Evolutionary conservation across 108 stramenopile species (phyloP).

Genomic region (Licmophora abbreviata): DNA sequence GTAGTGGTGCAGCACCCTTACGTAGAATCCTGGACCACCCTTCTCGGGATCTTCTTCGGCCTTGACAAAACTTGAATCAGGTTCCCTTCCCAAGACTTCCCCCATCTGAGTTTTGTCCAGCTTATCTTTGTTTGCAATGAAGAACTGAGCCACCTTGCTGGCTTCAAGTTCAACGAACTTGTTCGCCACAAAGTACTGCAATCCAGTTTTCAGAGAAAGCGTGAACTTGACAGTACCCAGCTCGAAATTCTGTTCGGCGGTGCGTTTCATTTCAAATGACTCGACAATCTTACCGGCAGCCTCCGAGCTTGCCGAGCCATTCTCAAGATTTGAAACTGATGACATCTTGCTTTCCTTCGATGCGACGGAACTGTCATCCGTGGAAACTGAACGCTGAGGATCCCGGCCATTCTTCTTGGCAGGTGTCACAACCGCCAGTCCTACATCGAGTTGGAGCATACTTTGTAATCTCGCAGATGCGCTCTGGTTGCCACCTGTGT

Average conservation of each 20-base stretch:
- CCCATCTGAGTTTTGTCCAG: constrained; percentile 99
- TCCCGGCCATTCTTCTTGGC: not conserved
- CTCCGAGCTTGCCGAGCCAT: constrained; percentile 5
- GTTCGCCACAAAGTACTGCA: constrained; percentile 81
- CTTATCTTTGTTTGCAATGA: constrained; percentile 78
- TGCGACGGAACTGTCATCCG: not conserved
- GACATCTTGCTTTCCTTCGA: constrained; percentile 9
- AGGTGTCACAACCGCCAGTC: constrained; percentile 5
- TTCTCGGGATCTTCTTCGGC: constrained; percentile 56
- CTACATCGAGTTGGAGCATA: constrained; percentile 40
- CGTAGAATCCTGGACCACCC: constrained; percentile 83
- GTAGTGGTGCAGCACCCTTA: constrained; percentile 90
- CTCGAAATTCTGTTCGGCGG: constrained; percentile 82
- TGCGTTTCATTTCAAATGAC: constrained; percentile 78
- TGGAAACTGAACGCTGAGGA: not conserved
- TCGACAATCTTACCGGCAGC: constrained; percentile 50
- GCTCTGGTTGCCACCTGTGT: constrained; percentile 39
- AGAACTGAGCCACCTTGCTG: constrained; percentile 78
- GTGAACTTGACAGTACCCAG: constrained; percentile 93
- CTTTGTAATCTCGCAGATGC: constrained; percentile 50
- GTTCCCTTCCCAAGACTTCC: constrained; percentile 93
- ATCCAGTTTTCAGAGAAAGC: constrained; percentile 82
- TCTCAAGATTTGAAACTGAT: constrained; percentile 1
- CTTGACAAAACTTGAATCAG: constrained; percentile 86
- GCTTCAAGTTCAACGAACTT: constrained; percentile 84